Percentiles rank a stretch among this genome's conserved stretches.
Conservation (phyloP, 202 grass and related monocot species). For the Dendrocalamus latiflorus region DNA sequence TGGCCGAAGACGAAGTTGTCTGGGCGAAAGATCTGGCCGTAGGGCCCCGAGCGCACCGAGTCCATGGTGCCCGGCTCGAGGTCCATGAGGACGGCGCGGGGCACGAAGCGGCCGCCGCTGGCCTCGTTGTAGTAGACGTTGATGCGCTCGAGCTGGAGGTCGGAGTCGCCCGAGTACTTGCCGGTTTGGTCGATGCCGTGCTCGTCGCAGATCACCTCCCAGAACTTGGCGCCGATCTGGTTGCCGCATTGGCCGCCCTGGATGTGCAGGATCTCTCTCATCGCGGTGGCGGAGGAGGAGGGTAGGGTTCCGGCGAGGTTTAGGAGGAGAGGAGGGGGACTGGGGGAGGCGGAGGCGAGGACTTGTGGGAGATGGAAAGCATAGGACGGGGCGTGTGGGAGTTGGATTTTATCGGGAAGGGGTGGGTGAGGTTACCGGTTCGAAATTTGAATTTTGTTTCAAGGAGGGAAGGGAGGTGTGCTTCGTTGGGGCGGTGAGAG, state of each 20-base stretch:
- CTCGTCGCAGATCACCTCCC: conserved; percentile 93
- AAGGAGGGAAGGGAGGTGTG: no score
- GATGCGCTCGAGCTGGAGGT: conserved; percentile 56
- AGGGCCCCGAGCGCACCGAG: conserved; percentile 40
- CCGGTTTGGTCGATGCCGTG: conserved; percentile 87
- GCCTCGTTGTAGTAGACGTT: conserved; percentile 76
- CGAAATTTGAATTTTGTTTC: conserved; percentile 20
- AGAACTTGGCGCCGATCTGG: conserved; percentile 64
- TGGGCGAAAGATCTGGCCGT: conserved; percentile 65
- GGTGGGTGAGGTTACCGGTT: not conserved
- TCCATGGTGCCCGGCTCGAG: conserved; percentile 73
- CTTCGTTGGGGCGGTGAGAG: not conserved
- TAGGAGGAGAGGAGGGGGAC: not conserved
- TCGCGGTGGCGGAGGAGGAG: not conserved
- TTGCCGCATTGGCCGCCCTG: conserved; percentile 61
- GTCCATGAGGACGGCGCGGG: conserved; percentile 60
- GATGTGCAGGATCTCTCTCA: conserved; percentile 63
- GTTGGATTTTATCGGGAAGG: conserved; percentile 13
- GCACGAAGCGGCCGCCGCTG: conserved; percentile 41
- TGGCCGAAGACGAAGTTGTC: conserved; percentile 78
- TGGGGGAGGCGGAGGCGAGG: not conserved
- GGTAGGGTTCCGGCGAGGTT: conserved; percentile 20
- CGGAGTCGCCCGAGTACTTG: conserved; percentile 49
- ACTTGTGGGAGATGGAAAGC: not conserved
- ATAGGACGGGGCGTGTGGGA: not conserved